Evolutionary conservation across 1,139 yeast species (phyloP), one percentile per base, ranked within the genome.

Genomic region (Suhomyces maxii): DNA sequence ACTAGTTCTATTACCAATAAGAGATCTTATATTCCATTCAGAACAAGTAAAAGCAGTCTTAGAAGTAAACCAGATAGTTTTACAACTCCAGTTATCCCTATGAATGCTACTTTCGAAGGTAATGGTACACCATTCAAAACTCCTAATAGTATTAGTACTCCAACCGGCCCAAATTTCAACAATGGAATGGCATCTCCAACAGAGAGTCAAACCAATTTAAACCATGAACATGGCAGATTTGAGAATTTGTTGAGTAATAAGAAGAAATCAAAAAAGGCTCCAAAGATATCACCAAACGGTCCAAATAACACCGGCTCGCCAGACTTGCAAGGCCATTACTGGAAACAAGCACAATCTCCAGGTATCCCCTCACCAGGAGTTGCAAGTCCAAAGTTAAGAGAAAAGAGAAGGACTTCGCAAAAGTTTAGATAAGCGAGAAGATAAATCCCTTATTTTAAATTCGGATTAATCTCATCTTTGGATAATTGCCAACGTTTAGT

Each of bases 11-110:
- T 57, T 9, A 53, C 52, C 12, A 53, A 65, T 10, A 71, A 67
- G 48, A 56, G 73, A 44, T 73, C 77, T 7, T 74, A 73, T 51
- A 68, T 75, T 44, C 79, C 80, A n/a, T 75, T 75, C 57, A 57
- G 77, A 45, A 67, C 63, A 45, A 67, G 70, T 37, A 61, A 69
- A 46, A 55, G 53, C 43, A 59, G 37, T 42, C 35, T 46, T 14
- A 50, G 44, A 36, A 50, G 48, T 10, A 56, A 54, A 43, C 47
- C 44, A 41, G 66, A 64, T 40, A 52, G 51, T 18, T 57, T 51
- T 40, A 53, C 58, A 9, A 62, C 68, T 1, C 71, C 69, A 26
- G 48, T 53, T 28, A 40, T 47, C 9, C 44, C 52, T 5, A 36
- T 44, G 39, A 34, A 39, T 23, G 44, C 55, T 2, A 43, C 51